Base-by-base conservation (phyloP, 1,284 basidiomycete species). In the Melampsora americana region DNA sequence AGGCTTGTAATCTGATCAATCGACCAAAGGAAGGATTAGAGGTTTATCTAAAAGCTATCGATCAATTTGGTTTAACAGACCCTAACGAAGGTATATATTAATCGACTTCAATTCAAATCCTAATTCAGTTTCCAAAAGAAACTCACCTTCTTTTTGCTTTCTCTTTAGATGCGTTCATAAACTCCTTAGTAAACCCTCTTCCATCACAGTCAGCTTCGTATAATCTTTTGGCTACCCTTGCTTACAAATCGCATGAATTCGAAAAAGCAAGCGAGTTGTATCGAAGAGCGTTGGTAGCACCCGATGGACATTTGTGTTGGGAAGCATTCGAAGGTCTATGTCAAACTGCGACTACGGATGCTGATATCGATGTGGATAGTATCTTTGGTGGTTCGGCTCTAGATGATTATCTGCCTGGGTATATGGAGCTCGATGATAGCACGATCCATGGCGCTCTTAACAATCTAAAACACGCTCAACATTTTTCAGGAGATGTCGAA, bases 1-100 rank as follows among this genome's bases (percentile, higher is more conserved):
- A 79, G 16, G 76, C 78, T 1, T 81, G 80, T 67, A 60, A 48
- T 28, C 35, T 35, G 0, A 44, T 81, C 16, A 79, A 78, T 16
- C 72, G 80, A 32, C 77, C 78, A 32, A 79, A 80, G 56, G 81
- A 82, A 61, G 80, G 80, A 0, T 70, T 79, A 20, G 79, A 80
- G n/a, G 78, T 77, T 16, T 78, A 81, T 44, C 73, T 75, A 0
- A 28, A 61, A 61, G 72, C 65, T 20, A 74, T 74, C 23, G 64
- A 74, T 7, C 28, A 66, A 42, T 66, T 67, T 20, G 72, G 72
- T 44, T 59, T 74, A 18, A 32, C 64, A 35, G 32, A 61, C 39
- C 46, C 70, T 12, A 16, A 59, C 35, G 46, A 64, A 66, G n/a
- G 61, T 65, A 56, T 20, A 42, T 14, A 42, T 53, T 66, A 42